These are phyloP conservation scores for Achlya hypogyna DNA, from an alignment of 352 stramenopile species.

Conservation along the genomic window DNA sequence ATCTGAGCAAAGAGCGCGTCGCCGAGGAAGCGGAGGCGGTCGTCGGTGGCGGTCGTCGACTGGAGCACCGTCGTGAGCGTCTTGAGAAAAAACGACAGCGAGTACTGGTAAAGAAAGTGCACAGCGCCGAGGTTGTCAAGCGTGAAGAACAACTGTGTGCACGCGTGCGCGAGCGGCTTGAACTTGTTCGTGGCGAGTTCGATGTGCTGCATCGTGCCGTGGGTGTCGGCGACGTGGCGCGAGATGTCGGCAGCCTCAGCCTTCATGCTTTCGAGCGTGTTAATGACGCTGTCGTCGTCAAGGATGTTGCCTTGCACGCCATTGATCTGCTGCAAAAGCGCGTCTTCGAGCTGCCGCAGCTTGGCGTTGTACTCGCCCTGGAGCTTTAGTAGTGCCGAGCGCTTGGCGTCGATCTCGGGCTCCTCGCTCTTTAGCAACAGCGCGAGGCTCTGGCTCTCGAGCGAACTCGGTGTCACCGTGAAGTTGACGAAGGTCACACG, in stretches of 20 bases:
- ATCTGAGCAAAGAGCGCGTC: conserved; percentile 87
- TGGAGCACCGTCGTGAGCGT: conserved; percentile 90
- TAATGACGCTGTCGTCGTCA: conserved; percentile 97
- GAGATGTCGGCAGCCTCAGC: conserved; percentile 95
- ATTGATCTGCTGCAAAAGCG: conserved; percentile 97
- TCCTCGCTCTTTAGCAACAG: conserved; percentile 95
- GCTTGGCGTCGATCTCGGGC: conserved; percentile 96
- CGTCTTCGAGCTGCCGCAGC: conserved; percentile 96
- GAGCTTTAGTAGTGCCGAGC: conserved; percentile 93
- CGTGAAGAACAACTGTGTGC: conserved; percentile 87
- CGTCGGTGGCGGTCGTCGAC: conserved; percentile 10
- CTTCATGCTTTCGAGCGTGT: conserved; percentile 98
- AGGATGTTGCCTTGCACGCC: conserved; percentile 98
- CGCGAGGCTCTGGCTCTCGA: conserved; percentile 95
- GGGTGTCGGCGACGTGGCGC: conserved; percentile 78
- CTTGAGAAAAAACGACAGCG: conserved; percentile 95
- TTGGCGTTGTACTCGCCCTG: conserved; percentile 97
- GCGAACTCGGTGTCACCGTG: conserved; percentile 96
- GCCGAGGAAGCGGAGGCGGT: conserved; percentile 57
- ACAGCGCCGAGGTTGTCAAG: conserved; percentile 92
- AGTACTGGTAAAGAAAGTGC: conserved; percentile 99
- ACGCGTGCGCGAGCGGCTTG: conserved; percentile 87
- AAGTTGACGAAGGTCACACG: conserved; percentile 99
- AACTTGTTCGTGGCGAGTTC: conserved; percentile 92
- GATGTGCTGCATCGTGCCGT: conserved; percentile 72